Evolutionary conservation across 495 filamentous ascomycete genomes (phyloP), one percentile per base, ranked within the genome.

Genomic region (Cudoniella acicularis): DNA sequence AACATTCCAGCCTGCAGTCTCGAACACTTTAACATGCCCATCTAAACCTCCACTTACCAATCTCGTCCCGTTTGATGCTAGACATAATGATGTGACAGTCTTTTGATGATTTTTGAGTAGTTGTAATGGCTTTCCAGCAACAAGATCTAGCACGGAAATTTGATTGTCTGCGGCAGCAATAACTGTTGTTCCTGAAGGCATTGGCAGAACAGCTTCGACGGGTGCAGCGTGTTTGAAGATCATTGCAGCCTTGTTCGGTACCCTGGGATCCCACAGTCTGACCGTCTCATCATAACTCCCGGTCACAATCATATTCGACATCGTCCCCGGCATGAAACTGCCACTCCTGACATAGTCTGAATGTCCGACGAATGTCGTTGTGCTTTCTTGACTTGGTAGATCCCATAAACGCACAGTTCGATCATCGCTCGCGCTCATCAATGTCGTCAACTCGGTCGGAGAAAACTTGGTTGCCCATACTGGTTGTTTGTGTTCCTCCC

Each of bases 271-370:
- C 94, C 94, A 99, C 1, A 99, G 67, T 27, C 88, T 85, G 46
- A 97, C 95, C 1, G 92, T 96, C 45, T 88, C 86, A 71, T 99
- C 94, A 75, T 99, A 99, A 72, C 86, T 89, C 48, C 94, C 94
- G 11, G 90, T 90, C 0, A 96, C 85, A 2, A 98, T 66, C 56
- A 95, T 71, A 49, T 87, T 86, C 54, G 84, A 83, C 72, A 85
- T 81, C 4, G 85, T 84, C 16, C 87, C 88, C 0, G 90, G 89
- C 80, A 99, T 88, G 72, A 93, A 99, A 25, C 80, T 79, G 46
- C 89, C 93, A 62, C 80, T 84, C 23, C 94, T 83, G 20, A 97
- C 92, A 70, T 99, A 99, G 69, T 99, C 94, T 41, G 81, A 78
- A 64, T 98, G 94, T 20, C 95, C 94, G n/a, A 85, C 72, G 61